Evolutionary conservation across 352 stramenopile species (phyloP).

Genomic region (Pythium guiyangense): DNA sequence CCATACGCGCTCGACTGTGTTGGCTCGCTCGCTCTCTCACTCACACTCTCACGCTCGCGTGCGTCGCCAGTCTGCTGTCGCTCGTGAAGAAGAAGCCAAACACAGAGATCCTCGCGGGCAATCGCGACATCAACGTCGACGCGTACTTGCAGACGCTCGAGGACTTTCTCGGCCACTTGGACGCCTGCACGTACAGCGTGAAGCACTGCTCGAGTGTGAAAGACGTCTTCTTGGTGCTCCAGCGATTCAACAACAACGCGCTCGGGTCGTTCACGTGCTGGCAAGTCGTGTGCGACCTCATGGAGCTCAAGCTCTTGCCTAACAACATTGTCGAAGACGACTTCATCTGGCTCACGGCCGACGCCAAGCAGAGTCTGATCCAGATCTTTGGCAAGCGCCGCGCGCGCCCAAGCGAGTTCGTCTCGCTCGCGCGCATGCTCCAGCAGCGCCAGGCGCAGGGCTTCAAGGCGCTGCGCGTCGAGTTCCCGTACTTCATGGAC

Average conservation of each 20-base stretch:
- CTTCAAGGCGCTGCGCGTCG: conserved; percentile 77
- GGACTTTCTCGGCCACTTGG: conserved; percentile 58
- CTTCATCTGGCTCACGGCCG: conserved; percentile 78
- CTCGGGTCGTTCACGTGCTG: conserved; percentile 86
- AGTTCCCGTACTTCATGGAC: conserved; percentile 77
- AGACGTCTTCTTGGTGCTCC: conserved; percentile 58
- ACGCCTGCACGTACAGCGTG: conserved; percentile 49
- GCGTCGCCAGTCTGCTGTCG: conserved; percentile 26
- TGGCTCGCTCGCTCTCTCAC: neutral
- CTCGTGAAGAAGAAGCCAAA: conserved; percentile 54
- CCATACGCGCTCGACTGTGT: neutral
- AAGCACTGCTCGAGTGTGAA: conserved; percentile 45
- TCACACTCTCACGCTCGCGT: neutral
- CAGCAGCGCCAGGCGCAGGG: conserved; percentile 73
- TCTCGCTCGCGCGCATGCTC: conserved; percentile 59
- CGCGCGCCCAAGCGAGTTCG: conserved; percentile 60
- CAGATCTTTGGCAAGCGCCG: conserved; percentile 82
- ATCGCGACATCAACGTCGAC: conserved; percentile 50
- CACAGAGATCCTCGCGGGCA: conserved; percentile 42
- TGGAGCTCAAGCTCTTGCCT: conserved; percentile 67
- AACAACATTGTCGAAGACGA: conserved; percentile 52
- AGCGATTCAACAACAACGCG: conserved; percentile 60
- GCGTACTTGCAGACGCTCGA: conserved; percentile 66
- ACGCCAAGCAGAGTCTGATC: conserved; percentile 74
- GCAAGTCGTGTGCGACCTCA: conserved; percentile 76